Percentiles rank a stretch among this genome's conserved stretches.
These are phyloP conservation scores for Aspergillus terreus DNA, from an alignment of 2,329 filamentous ascomycete species.

Conservation along the genomic window DNA sequence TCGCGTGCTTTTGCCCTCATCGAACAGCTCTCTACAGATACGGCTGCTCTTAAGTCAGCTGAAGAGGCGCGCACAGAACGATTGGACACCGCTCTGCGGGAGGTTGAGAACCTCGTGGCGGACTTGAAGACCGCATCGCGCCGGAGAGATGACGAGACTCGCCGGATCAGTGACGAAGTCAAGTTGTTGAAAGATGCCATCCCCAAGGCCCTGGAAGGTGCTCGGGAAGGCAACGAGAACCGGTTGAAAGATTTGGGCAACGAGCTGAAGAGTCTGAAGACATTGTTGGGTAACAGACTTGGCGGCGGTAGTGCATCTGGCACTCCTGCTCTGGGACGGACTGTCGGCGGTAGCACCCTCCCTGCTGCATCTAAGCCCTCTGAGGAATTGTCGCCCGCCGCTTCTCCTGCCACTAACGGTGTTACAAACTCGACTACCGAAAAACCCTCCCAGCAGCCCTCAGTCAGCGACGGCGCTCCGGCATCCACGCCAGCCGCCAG, in stretches of 20 bases:
- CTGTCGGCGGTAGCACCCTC: slow-evolving; percentile 23
- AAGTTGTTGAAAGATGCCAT: slow-evolving; percentile 77
- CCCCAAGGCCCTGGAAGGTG: slow-evolving; percentile 81
- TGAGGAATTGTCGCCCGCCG: not conserved
- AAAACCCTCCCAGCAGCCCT: slow-evolving; percentile 21
- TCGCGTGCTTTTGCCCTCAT: slow-evolving; percentile 86
- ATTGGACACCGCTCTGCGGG: slow-evolving; percentile 73
- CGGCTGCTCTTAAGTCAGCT: slow-evolving; percentile 77
- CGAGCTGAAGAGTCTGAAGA: slow-evolving; percentile 90
- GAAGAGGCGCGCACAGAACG: slow-evolving; percentile 81
- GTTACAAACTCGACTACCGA: slow-evolving; percentile 23
- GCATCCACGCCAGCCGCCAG: slow-evolving; percentile 29
- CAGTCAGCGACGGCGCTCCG: slow-evolving; percentile 19
- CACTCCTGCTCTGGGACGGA: slow-evolving; percentile 29
- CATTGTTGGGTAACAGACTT: slow-evolving; percentile 67
- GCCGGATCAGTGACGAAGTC: slow-evolving; percentile 82
- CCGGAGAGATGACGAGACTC: slow-evolving; percentile 80
- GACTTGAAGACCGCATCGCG: slow-evolving; percentile 79
- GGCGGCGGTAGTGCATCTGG: slow-evolving; percentile 32
- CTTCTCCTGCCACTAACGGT: slow-evolving; percentile 23
- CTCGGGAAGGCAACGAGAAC: slow-evolving; percentile 78
- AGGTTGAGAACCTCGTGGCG: slow-evolving; percentile 77
- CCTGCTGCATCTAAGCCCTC: slow-evolving; percentile 2
- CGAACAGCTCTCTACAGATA: slow-evolving; percentile 89
- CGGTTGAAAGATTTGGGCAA: slow-evolving; percentile 78